Evolutionary conservation across 2,329 filamentous ascomycete species (phyloP).

Genomic region (Colletotrichum filicis): DNA sequence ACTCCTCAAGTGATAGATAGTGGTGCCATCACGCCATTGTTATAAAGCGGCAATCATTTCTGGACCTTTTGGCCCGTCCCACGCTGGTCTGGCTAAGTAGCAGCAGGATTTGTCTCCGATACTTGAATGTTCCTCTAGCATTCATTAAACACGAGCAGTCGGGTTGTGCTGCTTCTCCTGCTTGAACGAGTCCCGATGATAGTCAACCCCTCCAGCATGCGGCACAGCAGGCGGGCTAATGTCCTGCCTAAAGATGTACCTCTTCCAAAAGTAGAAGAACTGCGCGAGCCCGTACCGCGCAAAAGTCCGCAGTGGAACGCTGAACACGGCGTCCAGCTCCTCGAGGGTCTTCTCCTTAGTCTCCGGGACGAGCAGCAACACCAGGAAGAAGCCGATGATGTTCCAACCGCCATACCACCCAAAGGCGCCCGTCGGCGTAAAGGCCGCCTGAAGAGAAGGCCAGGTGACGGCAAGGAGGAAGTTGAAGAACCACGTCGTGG

Average conservation of each 20-base stretch:
- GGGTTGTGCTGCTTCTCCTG: background rate
- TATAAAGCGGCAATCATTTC: background rate
- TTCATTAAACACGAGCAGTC: conserved; percentile 1
- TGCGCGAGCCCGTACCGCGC: conserved; percentile 38
- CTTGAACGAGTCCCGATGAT: background rate
- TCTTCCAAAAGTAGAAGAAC: conserved; percentile 39
- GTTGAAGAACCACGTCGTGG: conserved; percentile 62
- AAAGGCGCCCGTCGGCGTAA: conserved; percentile 59
- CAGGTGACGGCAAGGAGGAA: conserved; percentile 56
- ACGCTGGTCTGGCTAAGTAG: background rate
- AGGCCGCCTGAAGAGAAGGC: conserved; percentile 55
- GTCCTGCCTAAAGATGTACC: conserved; percentile 36
- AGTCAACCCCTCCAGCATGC: background rate
- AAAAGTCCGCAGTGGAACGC: conserved; percentile 10
- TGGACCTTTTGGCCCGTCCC: background rate
- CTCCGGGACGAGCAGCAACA: conserved; percentile 55
- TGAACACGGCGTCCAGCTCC: conserved; percentile 48
- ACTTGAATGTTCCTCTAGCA: too few species aligned
- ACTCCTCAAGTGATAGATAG: background rate
- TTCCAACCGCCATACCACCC: conserved; percentile 62
- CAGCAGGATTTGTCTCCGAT: background rate
- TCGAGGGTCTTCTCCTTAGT: conserved; percentile 58
- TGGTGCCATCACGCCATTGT: background rate
- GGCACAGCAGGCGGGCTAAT: conserved; percentile 33
- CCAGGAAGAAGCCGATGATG: conserved; percentile 55